Percentiles rank a stretch among this genome's conserved stretches.
These are phyloP conservation scores for Lepidium sativum DNA, from an alignment of 345 rosid genomes.

Conservation along the genomic window DNA sequence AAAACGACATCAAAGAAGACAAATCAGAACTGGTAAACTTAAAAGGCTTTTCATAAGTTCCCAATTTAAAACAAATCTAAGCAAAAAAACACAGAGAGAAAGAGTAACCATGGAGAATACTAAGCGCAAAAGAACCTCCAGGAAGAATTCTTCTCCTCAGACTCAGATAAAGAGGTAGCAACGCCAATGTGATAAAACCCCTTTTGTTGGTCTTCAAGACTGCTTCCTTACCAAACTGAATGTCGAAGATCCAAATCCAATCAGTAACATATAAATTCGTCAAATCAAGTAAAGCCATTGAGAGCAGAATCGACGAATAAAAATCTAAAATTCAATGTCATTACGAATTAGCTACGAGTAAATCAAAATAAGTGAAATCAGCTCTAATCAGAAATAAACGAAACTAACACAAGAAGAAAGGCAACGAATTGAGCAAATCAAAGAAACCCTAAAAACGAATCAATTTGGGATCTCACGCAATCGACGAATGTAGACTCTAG, in stretches of 20 bases:
- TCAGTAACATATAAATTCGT: not conserved
- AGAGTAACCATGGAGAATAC: conserved; percentile 16
- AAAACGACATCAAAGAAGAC: not conserved
- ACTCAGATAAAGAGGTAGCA: conserved; percentile 3
- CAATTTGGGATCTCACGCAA: conserved; percentile 8
- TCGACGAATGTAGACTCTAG: not conserved
- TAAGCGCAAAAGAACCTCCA: not conserved
- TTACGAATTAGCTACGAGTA: not conserved
- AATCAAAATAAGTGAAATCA: not conserved
- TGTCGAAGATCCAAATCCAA: not conserved
- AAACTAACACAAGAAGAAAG: not conserved
- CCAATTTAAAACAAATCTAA: not conserved
- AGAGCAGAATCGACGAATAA: not conserved
- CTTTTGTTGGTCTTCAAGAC: not conserved
- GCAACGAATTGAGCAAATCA: conserved; percentile 1
- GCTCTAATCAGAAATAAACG: not conserved
- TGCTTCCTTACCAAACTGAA: not conserved
- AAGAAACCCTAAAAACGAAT: conserved; percentile 11
- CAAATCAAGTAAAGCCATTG: not conserved
- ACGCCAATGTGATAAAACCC: conserved; percentile 6
- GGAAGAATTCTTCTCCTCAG: not conserved
- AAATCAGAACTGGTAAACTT: not conserved
- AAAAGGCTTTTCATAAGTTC: not conserved
- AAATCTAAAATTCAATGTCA: not conserved
- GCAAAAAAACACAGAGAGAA: not conserved